Evolutionary conservation across 2,329 filamentous ascomycete genomes (phyloP).

Genomic region (Bertia moriformis): DNA sequence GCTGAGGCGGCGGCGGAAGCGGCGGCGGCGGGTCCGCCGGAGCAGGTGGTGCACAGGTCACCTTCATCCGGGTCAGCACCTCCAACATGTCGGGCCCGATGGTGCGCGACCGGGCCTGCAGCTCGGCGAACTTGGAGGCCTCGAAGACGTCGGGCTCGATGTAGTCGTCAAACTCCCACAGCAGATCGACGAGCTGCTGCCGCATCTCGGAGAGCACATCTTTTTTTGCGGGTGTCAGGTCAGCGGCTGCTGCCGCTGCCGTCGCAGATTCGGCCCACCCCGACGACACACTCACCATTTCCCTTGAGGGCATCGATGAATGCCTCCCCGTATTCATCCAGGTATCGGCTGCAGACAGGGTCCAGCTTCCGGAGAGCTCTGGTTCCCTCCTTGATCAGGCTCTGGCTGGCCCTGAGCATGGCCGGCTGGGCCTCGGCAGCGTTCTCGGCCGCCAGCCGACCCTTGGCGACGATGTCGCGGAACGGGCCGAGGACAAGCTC

Average conservation of each 20-base stretch:
- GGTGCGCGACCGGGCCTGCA: constrained; percentile 30
- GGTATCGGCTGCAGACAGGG: constrained; percentile 30
- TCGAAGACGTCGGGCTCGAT: constrained; percentile 33
- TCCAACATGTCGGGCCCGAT: constrained; percentile 32
- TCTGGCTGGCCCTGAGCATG: constrained; percentile 34
- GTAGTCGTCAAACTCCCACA: constrained; percentile 44
- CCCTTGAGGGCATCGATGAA: constrained; percentile 37
- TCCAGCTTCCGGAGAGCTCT: constrained; percentile 33
- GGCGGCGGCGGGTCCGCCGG: too few species aligned
- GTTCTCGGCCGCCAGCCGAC: constrained; percentile 28
- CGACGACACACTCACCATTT: constrained; percentile 33
- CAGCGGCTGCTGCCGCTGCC: too few species aligned
- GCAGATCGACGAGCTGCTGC: constrained; percentile 28
- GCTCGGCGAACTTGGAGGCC: constrained; percentile 28
- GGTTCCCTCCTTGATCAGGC: constrained; percentile 30
- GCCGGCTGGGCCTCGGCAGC: constrained; percentile 21
- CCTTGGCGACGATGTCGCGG: constrained; percentile 35
- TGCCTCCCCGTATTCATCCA: constrained; percentile 29
- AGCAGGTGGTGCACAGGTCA: too few species aligned
- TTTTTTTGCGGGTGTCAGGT: constrained; percentile 12
- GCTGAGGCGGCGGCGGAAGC: too few species aligned
- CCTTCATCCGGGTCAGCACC: constrained; percentile 36
- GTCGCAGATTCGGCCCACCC: too few species aligned
- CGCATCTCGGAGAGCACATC: constrained; percentile 33
- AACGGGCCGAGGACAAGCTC: constrained; percentile 33